A percentile compares a stretch with the other conserved stretches of the same genome.
Conservation (phyloP, 2,329 filamentous ascomycete genomes). For the Curvularia eragrostidis region DNA sequence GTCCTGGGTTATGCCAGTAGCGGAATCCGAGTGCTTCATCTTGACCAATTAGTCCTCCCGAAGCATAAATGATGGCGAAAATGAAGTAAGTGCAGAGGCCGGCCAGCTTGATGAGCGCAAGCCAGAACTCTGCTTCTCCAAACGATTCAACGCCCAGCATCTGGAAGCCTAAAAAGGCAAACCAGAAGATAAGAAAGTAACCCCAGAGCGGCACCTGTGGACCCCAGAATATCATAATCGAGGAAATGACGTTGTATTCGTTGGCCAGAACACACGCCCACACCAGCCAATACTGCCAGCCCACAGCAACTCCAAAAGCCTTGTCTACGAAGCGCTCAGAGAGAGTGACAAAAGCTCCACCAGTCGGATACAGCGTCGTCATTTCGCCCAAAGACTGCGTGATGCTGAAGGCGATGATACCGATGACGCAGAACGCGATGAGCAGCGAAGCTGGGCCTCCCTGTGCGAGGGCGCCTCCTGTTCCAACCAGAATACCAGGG, state of each 20-base stretch:
- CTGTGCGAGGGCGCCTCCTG: conserved; percentile 70
- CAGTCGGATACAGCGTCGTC: conserved; percentile 74
- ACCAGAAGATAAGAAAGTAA: conserved; percentile 53
- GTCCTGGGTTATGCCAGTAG: conserved; percentile 51
- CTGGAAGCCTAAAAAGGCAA: conserved; percentile 48
- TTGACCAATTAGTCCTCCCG: conserved; percentile 39
- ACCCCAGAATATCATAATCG: conserved; percentile 71
- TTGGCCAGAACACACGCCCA: conserved; percentile 71
- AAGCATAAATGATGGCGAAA: conserved; percentile 51
- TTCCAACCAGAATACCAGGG: conserved; percentile 74
- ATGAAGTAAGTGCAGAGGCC: conserved; percentile 51
- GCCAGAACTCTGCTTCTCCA: conserved; percentile 54
- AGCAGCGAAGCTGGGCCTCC: conserved; percentile 75
- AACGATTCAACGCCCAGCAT: conserved; percentile 52
- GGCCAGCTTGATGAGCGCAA: conserved; percentile 50
- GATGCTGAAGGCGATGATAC: conserved; percentile 69
- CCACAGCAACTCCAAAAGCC: conserved; percentile 36
- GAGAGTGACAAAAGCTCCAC: conserved; percentile 73
- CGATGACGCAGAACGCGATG: conserved; percentile 78
- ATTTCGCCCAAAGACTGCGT: conserved; percentile 79
- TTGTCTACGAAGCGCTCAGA: conserved; percentile 65
- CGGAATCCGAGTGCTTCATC: conserved; percentile 45
- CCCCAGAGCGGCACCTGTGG: conserved; percentile 55
- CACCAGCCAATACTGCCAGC: conserved; percentile 57
- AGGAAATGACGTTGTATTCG: conserved; percentile 73